phyloP scores from a whole-genome alignment of 805 yeast species.

The Yarrowia sp. region DNA sequence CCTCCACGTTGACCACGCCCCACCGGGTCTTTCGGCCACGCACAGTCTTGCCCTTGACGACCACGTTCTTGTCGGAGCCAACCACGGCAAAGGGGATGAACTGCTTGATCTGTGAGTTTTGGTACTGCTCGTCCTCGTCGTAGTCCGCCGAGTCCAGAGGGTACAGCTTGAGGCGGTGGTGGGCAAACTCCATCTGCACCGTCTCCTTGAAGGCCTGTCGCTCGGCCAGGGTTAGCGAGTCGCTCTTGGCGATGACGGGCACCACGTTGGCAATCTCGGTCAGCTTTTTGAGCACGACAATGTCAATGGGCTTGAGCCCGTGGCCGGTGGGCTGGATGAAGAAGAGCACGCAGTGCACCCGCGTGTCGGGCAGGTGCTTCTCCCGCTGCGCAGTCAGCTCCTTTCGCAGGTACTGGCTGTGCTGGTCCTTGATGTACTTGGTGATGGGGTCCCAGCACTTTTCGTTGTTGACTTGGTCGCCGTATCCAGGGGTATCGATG shows the following conservation, averaged over 20 bases:
- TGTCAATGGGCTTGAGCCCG: conserved; percentile 80
- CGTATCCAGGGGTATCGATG: conserved; percentile 97
- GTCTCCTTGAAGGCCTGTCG: conserved; percentile 71
- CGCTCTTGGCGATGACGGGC: conserved; percentile 93
- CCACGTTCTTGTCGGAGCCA: conserved; percentile 78
- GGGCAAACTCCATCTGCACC: conserved; percentile 66
- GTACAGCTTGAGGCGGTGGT: conserved; percentile 69
- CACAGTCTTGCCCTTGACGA: conserved; percentile 71
- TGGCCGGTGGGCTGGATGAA: conserved; percentile 85
- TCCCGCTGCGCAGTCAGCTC: conserved; percentile 95
- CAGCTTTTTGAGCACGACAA: conserved; percentile 75
- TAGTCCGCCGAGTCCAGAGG: conserved; percentile 61
- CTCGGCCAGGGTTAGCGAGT: conserved; percentile 82
- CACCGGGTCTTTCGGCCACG: conserved; percentile 91
- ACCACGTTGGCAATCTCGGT: conserved; percentile 90
- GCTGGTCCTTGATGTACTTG: conserved; percentile 92
- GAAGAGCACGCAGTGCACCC: conserved; percentile 90
- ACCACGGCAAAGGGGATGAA: conserved; percentile 86
- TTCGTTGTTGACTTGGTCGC: conserved; percentile 92
- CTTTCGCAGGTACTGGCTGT: conserved; percentile 82
- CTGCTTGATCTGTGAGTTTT: conserved; percentile 36
- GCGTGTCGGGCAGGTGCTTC: conserved; percentile 71
- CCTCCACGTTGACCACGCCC: conserved; percentile 93
- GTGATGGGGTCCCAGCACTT: conserved; percentile 96
- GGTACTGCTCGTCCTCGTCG: conserved; percentile 39